phyloP scores from a whole-genome alignment of 208 protist genomes.

The Crithidia mellificae region DNA sequence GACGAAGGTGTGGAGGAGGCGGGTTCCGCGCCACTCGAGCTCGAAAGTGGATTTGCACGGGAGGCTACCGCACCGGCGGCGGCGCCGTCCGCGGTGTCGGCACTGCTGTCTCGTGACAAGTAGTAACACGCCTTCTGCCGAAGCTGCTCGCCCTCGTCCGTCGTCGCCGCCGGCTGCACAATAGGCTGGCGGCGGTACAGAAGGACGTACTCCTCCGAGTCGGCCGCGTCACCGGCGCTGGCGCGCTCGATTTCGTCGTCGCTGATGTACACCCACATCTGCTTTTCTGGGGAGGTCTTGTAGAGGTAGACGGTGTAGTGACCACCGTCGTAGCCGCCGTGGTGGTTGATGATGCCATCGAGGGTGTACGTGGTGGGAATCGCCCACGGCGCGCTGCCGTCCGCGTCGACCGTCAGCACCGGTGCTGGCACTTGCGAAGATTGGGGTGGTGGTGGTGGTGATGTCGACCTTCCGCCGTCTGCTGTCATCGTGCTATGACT shows the following conservation, averaged over 20 bases:
- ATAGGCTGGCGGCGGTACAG: constrained; percentile 85
- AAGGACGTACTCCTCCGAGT: constrained; percentile 86
- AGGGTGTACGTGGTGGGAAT: constrained; percentile 79
- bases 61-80: too few species aligned
- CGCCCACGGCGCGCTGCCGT: constrained; percentile 7
- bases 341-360: constrained; percentile 81
- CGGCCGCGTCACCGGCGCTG: constrained; percentile 44
- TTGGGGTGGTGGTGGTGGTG: not conserved
- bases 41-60: not conserved
- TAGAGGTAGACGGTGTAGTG: constrained; percentile 85
- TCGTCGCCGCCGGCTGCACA: constrained; percentile 25
- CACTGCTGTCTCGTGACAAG: constrained; percentile 21
- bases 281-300: constrained; percentile 50
- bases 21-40: not conserved
- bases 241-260: constrained; percentile 61
- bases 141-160: constrained; percentile 40
- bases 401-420: not conserved
- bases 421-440: too few species aligned
- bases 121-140: constrained; percentile 62
- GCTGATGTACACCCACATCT: constrained; percentile 78
- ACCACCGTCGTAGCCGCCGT: constrained; percentile 77
- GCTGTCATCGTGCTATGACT: not conserved
- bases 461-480: not conserved
- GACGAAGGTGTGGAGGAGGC: not conserved
- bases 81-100: not conserved